Evolutionary conservation across 495 filamentous ascomycete species (phyloP).

Genomic region (Daldinia vernicosa): DNA sequence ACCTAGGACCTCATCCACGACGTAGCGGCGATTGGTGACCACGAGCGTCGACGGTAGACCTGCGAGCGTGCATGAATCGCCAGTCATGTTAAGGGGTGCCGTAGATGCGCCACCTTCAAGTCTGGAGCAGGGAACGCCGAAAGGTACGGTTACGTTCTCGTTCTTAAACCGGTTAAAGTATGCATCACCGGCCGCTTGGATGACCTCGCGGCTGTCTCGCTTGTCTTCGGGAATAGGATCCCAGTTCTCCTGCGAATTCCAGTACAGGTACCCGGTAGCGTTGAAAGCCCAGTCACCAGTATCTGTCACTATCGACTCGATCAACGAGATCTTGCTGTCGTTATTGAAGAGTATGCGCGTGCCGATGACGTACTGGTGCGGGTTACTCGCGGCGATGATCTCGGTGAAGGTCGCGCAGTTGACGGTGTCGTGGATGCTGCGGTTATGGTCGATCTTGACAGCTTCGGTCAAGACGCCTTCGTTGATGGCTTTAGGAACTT

Average conservation of each 20-base stretch:
- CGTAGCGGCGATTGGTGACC: slow-evolving; percentile 51
- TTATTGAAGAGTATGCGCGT: slow-evolving; percentile 49
- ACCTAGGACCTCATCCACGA: slow-evolving; percentile 51
- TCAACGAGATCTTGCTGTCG: slow-evolving; percentile 45
- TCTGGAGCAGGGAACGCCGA: slow-evolving; percentile 47
- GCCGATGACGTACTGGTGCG: slow-evolving; percentile 53
- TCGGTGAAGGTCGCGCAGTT: slow-evolving; percentile 54
- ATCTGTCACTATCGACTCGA: slow-evolving; percentile 52
- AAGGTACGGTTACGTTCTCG: slow-evolving; percentile 46
- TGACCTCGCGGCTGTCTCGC: slow-evolving; percentile 42
- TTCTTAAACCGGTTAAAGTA: slow-evolving; percentile 53
- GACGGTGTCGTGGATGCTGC: slow-evolving; percentile 51
- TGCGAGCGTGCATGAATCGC: slow-evolving; percentile 46
- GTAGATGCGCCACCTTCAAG: slow-evolving; percentile 53
- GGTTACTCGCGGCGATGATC: slow-evolving; percentile 45
- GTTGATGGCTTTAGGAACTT: slow-evolving; percentile 44
- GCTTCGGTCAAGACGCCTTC: slow-evolving; percentile 47
- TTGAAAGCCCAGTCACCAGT: slow-evolving; percentile 55
- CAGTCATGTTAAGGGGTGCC: slow-evolving; percentile 40
- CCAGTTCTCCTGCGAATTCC: slow-evolving; percentile 50
- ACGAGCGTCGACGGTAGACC: slow-evolving; percentile 48
- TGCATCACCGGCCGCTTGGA: slow-evolving; percentile 50
- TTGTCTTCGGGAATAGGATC: slow-evolving; percentile 44
- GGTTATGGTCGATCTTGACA: slow-evolving; percentile 51
- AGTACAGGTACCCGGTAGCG: slow-evolving; percentile 48